Conservation (phyloP, 352 stramenopile genomes). For the Phytopythium montanum region DNA sequence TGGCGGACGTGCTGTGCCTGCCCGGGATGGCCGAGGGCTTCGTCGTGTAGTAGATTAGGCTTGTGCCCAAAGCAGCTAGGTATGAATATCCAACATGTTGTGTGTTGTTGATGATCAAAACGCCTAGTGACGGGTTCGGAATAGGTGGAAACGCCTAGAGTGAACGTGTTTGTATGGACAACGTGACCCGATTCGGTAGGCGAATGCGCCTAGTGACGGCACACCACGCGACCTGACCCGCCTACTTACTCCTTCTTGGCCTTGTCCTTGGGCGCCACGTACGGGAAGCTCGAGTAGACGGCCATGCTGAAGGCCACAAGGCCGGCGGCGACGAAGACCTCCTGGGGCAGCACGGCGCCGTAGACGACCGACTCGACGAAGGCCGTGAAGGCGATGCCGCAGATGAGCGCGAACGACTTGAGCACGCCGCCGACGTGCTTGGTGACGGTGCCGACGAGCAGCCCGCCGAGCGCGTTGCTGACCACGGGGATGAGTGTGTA, state of each 20-base stretch:
- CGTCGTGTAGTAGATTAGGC: slow-evolving; percentile 7
- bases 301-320: slow-evolving; percentile 67
- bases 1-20: no score
- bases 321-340: slow-evolving; percentile 66
- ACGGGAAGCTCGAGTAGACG: slow-evolving; percentile 75
- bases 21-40: neutral
- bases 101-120: neutral
- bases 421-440: slow-evolving; percentile 89
- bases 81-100: neutral
- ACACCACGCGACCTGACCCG: no score
- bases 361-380: slow-evolving; percentile 77
- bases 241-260: slow-evolving; percentile 30
- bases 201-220: neutral
- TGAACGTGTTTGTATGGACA: neutral
- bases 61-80: neutral
- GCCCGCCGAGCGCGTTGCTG: slow-evolving; percentile 71
- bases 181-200: neutral
- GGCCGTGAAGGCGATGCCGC: slow-evolving; percentile 85
- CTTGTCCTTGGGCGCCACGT: slow-evolving; percentile 37
- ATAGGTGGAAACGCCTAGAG: neutral
- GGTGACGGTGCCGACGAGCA: slow-evolving; percentile 86
- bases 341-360: slow-evolving; percentile 41
- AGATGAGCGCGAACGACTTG: slow-evolving; percentile 88
- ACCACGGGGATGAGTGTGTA: slow-evolving; percentile 80
- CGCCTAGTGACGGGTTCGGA: neutral